Evolutionary conservation across 331 rosid species (phyloP).

Genomic region (Rosa hybrid): DNA sequence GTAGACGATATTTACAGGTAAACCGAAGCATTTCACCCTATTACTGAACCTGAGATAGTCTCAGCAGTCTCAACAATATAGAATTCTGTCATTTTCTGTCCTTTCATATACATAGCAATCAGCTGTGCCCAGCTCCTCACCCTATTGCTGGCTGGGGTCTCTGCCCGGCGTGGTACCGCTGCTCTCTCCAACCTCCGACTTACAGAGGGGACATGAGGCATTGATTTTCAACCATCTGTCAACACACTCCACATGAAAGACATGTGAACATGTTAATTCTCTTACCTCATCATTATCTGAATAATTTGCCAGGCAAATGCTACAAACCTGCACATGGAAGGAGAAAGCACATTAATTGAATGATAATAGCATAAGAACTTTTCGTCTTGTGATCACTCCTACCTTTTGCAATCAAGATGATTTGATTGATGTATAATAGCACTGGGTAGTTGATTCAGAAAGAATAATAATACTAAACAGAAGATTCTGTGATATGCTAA

Average conservation of each 20-base stretch:
- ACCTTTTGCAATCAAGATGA: not conserved
- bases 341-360: not conserved
- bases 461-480: not conserved
- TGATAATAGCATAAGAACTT: not conserved
- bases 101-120: not conserved
- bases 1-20: not conserved
- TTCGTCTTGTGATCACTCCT: not conserved
- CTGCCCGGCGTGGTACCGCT: constrained; percentile 28
- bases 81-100: not conserved
- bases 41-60: not conserved
- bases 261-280: constrained; percentile 79
- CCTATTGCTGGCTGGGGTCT: constrained; percentile 46
- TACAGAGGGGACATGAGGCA: constrained; percentile 76
- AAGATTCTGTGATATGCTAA: too few species aligned
- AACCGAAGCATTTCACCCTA: not conserved
- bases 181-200: constrained; percentile 49
- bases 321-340: constrained; percentile 59
- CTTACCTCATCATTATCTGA: constrained; percentile 73
- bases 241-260: constrained; percentile 70
- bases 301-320: constrained; percentile 83
- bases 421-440: not conserved
- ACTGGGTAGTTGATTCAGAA: not conserved
- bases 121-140: not conserved
- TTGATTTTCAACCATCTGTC: constrained; percentile 88
- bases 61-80: constrained; percentile 1